These are phyloP conservation scores for Candida anglica DNA, from an alignment of 805 yeast genomes.

Conservation along the genomic window DNA sequence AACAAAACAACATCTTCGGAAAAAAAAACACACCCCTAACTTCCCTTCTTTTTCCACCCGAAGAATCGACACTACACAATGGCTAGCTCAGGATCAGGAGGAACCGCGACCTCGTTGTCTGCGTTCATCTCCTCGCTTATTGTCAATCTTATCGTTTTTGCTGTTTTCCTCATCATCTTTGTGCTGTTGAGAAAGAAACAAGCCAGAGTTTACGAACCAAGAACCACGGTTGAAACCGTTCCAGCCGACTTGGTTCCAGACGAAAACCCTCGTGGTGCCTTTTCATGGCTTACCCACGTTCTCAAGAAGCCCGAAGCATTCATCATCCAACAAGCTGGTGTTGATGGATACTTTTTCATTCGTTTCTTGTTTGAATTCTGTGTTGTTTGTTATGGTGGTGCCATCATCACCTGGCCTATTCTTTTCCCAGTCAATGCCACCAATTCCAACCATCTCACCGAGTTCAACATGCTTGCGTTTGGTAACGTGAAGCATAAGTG, in stretches of 20 bases:
- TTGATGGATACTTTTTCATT: conserved; percentile 74
- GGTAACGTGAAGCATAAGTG: conserved; percentile 61
- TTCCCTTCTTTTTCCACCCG: not conserved
- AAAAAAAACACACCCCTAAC: not conserved
- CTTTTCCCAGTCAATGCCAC: conserved; percentile 73
- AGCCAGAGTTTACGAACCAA: conserved; percentile 50
- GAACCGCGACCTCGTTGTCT: conserved; percentile 34
- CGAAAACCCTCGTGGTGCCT: conserved; percentile 40
- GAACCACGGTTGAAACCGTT: conserved; percentile 41
- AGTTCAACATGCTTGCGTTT: conserved; percentile 63
- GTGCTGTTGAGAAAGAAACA: conserved; percentile 39
- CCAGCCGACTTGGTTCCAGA: conserved; percentile 44
- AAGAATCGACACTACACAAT: conserved; percentile 8
- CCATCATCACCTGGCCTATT: conserved; percentile 60
- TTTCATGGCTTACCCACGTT: conserved; percentile 53
- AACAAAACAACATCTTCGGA: not conserved
- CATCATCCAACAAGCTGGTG: conserved; percentile 64
- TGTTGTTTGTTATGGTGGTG: conserved; percentile 48
- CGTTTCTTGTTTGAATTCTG: conserved; percentile 59
- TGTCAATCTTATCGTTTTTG: conserved; percentile 39
- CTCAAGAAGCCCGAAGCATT: conserved; percentile 55
- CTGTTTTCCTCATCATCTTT: conserved; percentile 37
- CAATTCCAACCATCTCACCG: conserved; percentile 50
- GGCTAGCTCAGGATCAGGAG: conserved; percentile 2
- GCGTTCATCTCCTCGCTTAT: conserved; percentile 47